Conservation (phyloP, 768 basidiomycete genomes). For the Tephrocybe sp. region DNA sequence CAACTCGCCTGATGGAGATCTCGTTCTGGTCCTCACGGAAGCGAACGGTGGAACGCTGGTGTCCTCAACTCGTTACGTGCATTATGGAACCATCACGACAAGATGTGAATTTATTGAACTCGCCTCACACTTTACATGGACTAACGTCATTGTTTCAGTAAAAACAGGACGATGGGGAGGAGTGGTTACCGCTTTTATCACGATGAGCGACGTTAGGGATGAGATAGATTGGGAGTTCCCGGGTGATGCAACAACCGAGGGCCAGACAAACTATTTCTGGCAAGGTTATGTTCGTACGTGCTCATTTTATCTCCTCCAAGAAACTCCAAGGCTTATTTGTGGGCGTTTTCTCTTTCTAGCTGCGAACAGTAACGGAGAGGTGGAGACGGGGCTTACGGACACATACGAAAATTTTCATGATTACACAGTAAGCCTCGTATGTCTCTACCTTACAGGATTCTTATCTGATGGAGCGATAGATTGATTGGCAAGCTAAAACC, state of each 20-base stretch:
- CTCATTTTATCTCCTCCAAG: background rate
- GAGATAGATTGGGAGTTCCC: constrained; percentile 91
- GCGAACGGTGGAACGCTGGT: constrained; percentile 75
- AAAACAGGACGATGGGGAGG: constrained; percentile 81
- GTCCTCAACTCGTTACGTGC: constrained; percentile 78
- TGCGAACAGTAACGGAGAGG: constrained; percentile 47
- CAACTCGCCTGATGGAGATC: constrained; percentile 60
- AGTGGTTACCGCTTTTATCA: constrained; percentile 83
- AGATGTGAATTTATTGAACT: constrained; percentile 42
- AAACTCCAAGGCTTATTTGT: background rate
- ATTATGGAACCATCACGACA: constrained; percentile 78
- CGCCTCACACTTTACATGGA: no score
- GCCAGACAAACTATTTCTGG: constrained; percentile 84
- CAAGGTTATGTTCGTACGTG: constrained; percentile 65
- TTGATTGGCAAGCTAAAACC: constrained; percentile 76
- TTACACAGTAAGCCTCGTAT: constrained; percentile 55
- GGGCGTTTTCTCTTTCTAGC: constrained; percentile 27
- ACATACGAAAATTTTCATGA: constrained; percentile 75
- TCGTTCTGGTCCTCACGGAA: constrained; percentile 68
- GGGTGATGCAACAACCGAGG: constrained; percentile 58
- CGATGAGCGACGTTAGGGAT: constrained; percentile 82
- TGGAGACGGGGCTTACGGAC: constrained; percentile 51
- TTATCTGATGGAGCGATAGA: constrained; percentile 37
- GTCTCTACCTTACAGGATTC: background rate
- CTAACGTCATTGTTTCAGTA: constrained; percentile 37